These are phyloP conservation scores for Mortierella sp. DNA, from an alignment of 371 early-diverging fungal genomes.

Conservation along the genomic window DNA sequence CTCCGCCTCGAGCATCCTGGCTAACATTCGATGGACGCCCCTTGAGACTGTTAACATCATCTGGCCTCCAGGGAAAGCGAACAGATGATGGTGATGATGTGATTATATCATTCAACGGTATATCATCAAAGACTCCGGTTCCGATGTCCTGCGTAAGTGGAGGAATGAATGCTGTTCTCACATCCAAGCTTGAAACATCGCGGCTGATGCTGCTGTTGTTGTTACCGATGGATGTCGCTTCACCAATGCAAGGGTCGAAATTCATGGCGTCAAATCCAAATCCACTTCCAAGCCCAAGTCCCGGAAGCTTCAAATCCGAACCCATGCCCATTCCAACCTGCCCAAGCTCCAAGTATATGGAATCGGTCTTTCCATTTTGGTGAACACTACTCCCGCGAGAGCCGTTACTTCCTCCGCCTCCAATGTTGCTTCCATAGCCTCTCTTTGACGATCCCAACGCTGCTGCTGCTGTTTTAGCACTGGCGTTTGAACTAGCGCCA, in stretches of 20 bases:
- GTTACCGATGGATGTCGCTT: background rate
- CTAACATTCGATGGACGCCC: slow-evolving; percentile 22
- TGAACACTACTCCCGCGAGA: slow-evolving; percentile 21
- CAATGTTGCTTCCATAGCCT: background rate
- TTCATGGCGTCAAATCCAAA: slow-evolving; percentile 9
- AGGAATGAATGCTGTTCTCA: background rate
- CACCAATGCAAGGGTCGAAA: background rate
- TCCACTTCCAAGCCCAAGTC: slow-evolving; percentile 16
- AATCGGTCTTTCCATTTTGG: slow-evolving; percentile 17
- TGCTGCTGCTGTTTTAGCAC: background rate
- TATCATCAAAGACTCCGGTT: slow-evolving; percentile 22
- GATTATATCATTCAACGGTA: slow-evolving; percentile 20
- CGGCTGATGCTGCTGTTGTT: background rate
- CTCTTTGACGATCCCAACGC: background rate
- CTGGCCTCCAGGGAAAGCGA: background rate
- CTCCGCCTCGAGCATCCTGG: slow-evolving; percentile 13
- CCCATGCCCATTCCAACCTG: slow-evolving; percentile 27
- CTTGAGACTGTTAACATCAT: slow-evolving; percentile 19
- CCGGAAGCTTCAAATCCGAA: slow-evolving; percentile 20
- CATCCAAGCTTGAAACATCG: background rate
- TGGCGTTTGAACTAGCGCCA: slow-evolving; percentile 10
- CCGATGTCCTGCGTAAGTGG: background rate
- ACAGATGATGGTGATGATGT: slow-evolving; percentile 7
- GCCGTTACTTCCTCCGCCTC: background rate
- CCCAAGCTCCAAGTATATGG: slow-evolving; percentile 22